Base-by-base conservation (phyloP, 1,284 basidiomycete genomes). In the Fomitopsis pinicola region DNA sequence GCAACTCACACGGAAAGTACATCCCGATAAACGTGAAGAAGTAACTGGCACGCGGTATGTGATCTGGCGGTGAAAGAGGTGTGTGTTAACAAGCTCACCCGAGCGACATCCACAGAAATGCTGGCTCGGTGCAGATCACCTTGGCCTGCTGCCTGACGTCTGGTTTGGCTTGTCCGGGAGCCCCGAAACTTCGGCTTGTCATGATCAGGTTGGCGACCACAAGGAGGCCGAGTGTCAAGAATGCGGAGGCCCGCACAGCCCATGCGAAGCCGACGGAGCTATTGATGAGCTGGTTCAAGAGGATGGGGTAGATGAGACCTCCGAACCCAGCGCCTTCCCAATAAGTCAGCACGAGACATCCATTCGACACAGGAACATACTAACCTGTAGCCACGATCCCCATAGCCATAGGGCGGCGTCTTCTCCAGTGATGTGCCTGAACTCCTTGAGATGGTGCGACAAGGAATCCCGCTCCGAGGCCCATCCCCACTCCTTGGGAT, bases 381-480 rank as follows among this genome's bases (percentile, higher is more conserved):
- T 55, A 6, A 59, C 59, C 59, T 36, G 59, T 46, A 46, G 76
- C 69, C 10, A 67, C 64, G n/a, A 68, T 57, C 10, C 67, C 68
- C 59, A 67, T 65, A 1, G 68, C 67, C 5, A 65, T 46, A 2
- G 66, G 52, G 0, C 66, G 57, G 3, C 59, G 45, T 30, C 48
- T 62, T 46, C 55, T 58, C 61, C 60, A 69, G 48, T 68, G 45
- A 33, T 65, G 64, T 5, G 61, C 58, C 44, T 61, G 59, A 3
- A 63, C 42, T 0, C 58, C 55, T 33, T 66, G 17, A 2, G 64
- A 52, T 8, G 68, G 68, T 3, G 65, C 17, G 45, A 66, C 64
- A 44, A 72, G 78, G 30, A 82, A 59, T 0, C 77, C 78, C 45
- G 81, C 63, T 9, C 77, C 79, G 60, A 84, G 76, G 9, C 72